Conservation (phyloP, 345 rosid genomes). For the Xanthoceras sorbifolium region DNA sequence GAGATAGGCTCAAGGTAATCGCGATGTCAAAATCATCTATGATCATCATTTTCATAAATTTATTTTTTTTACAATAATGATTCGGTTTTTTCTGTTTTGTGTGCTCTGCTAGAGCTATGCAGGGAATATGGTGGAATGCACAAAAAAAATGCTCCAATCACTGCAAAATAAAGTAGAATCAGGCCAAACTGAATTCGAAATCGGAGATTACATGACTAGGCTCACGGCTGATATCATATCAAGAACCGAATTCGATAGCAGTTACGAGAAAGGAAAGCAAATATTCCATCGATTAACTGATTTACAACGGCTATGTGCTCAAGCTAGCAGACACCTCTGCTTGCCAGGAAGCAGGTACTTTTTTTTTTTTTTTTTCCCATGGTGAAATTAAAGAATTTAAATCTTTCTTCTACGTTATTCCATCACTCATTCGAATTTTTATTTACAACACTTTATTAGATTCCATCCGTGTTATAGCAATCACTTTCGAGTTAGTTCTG, state of each 20-base stretch:
- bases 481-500: constrained; percentile 13
- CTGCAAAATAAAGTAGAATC: constrained; percentile 45
- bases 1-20: constrained; percentile 62
- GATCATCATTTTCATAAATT: too few species aligned
- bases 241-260: constrained; percentile 77
- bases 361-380: background rate
- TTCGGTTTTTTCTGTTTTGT: too few species aligned
- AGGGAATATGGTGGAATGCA: constrained; percentile 84
- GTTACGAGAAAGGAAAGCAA: constrained; percentile 80
- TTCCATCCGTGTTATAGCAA: constrained; percentile 20
- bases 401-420: constrained; percentile 6
- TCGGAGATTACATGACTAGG: constrained; percentile 67
- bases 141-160: constrained; percentile 55
- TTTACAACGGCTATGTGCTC: constrained; percentile 75
- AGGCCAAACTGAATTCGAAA: constrained; percentile 76
- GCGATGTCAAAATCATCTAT: too few species aligned
- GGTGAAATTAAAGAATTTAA: background rate
- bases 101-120: constrained; percentile 62
- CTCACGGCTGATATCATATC: constrained; percentile 89
- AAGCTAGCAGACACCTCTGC: constrained; percentile 78
- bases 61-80: background rate
- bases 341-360: constrained; percentile 87
- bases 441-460: constrained; percentile 12
- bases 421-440: too few species aligned
- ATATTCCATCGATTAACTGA: constrained; percentile 63